Evolutionary conservation across 495 filamentous ascomycete species (phyloP).

Genomic region (Penicillium bovifimosum): DNA sequence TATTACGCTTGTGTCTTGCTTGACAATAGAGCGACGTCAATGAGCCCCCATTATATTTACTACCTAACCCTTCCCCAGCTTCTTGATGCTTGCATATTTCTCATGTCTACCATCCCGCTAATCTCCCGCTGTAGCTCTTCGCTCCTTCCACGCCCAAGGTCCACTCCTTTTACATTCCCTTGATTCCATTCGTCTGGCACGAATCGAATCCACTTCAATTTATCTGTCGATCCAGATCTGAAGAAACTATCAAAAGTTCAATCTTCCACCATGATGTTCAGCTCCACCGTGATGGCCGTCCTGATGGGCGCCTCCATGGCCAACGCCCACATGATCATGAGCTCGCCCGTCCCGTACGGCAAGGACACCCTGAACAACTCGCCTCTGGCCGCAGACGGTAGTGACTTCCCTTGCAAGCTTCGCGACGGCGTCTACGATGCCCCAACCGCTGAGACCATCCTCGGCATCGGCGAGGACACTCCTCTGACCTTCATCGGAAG

Average conservation of each 20-base stretch:
- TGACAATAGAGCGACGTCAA: background rate
- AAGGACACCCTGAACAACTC: constrained; percentile 46
- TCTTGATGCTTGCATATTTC: background rate
- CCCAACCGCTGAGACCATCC: constrained; percentile 23
- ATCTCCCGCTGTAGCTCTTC: constrained; percentile 5
- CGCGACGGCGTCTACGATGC: constrained; percentile 21
- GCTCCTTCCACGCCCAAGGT: constrained; percentile 15
- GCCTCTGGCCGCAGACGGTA: constrained; percentile 55
- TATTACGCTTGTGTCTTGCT: background rate
- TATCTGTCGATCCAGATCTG: constrained; percentile 22
- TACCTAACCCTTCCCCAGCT: background rate
- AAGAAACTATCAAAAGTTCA: constrained; percentile 8
- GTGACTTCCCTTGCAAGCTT: constrained; percentile 76
- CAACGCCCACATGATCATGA: constrained; percentile 67
- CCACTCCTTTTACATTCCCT: constrained; percentile 15
- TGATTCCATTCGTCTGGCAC: constrained; percentile 42
- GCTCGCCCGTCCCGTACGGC: constrained; percentile 60
- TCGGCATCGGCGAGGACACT: constrained; percentile 27
- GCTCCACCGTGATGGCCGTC: constrained; percentile 30
- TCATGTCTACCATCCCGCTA: constrained; percentile 2
- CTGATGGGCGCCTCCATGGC: constrained; percentile 46
- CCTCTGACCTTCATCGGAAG: constrained; percentile 31
- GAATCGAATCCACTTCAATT: constrained; percentile 23
- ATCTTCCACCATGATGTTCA: constrained; percentile 36
- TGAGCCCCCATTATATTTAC: background rate